phyloP scores from a whole-genome alignment of 139 green algal genomes.

The Volvox africanus region DNA sequence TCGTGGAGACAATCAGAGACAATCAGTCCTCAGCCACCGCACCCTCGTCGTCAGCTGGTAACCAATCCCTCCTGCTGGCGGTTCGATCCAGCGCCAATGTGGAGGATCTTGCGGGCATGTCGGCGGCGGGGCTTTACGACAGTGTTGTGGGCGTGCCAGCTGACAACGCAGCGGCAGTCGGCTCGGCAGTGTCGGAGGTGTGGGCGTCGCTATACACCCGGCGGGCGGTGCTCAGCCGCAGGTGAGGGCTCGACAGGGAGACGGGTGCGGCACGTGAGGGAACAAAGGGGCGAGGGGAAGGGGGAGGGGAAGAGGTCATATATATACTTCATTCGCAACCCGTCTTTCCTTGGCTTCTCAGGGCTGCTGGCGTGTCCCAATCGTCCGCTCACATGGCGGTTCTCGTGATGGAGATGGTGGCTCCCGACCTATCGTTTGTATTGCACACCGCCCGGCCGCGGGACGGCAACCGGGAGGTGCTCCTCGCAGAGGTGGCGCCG shows the following conservation, averaged over 20 bases:
- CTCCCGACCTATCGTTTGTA: constrained; percentile 85
- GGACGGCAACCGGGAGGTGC: constrained; percentile 58
- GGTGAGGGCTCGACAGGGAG: constrained; percentile 35
- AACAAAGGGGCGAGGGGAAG: too few species aligned
- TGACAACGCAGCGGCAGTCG: constrained; percentile 64
- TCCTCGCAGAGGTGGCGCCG: constrained; percentile 89
- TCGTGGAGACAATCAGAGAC: not conserved
- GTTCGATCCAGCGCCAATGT: constrained; percentile 92
- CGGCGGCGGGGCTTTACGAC: constrained; percentile 96
- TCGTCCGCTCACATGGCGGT: constrained; percentile 90
- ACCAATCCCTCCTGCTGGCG: constrained; percentile 47
- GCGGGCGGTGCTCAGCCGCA: constrained; percentile 86
- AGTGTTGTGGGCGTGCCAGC: constrained; percentile 64
- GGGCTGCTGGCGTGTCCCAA: constrained; percentile 76
- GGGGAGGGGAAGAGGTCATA: too few species aligned
- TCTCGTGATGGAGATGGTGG: constrained; percentile 83
- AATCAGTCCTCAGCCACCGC: not conserved
- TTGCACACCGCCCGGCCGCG: constrained; percentile 89
- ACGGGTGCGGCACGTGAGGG: too few species aligned
- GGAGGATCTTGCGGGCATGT: constrained; percentile 93
- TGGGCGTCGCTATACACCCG: constrained; percentile 94
- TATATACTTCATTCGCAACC: not conserved
- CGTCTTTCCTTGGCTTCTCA: not conserved
- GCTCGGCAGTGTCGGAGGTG: constrained; percentile 77
- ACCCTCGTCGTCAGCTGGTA: not conserved